Base-by-base conservation (phyloP, 2,329 filamentous ascomycete genomes). In the Ophiostoma piceae region DNA sequence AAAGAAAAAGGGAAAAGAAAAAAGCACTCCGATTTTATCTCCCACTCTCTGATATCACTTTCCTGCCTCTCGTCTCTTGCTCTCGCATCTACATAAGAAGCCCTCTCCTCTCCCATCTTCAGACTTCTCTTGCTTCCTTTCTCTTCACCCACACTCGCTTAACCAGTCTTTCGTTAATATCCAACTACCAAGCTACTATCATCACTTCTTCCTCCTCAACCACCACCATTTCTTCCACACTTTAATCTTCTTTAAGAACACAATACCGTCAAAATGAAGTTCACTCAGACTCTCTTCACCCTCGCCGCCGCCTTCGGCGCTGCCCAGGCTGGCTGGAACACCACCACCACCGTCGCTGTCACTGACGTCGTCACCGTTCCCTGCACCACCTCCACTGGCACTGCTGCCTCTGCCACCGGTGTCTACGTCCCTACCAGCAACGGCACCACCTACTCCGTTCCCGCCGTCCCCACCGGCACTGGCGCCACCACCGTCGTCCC, bases 231-330 rank as follows among this genome's bases (percentile, higher is more conserved):
- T 19, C 57, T 14, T 26, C 29, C 39, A 19, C 37, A 26, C 62
- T 57, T 51, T 65, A 65, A 65, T 65, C 22, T 7, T 22, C 39
- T 14, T 39, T 6, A 66, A 39, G 37, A 29, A 41, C 12, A n/a
- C 65, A 39, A 41, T 32, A 68, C 32, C 14, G 4, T 66, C 72
- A 72, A 11, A 67, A 73, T 73, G 72, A 72, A 72, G 72, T 54
- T 60, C 69, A 60, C 68, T 22, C 66, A 69, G 66, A 69, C 70
- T 22, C 64, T 68, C 62, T 43, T 67, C 51, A 11, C 67, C 68
- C 57, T 73, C 66, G 67, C 71, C 29, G 70, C 69, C 60, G 62
- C 66, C 64, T 35, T 67, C 67, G 67, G 68, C 68, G 68, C 69
- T 35, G 67, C 70, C 26, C 19, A 54, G 41, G 69, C 70, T 37